Base-by-base conservation (phyloP, 1,284 basidiomycete species). In the Schizopora paradoxa region DNA sequence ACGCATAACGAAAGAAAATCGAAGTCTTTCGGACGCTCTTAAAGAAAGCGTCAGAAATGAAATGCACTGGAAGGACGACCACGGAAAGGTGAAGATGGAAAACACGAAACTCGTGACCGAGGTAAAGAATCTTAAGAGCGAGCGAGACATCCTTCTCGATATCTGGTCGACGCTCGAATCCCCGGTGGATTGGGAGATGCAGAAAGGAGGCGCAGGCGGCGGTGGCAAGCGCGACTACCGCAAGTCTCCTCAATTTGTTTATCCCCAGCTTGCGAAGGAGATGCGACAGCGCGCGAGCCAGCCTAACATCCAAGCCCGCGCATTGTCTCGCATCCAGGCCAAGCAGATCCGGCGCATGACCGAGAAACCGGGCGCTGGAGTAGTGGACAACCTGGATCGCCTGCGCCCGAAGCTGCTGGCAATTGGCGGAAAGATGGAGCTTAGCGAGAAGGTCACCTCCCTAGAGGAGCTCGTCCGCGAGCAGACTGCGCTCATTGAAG, bases 341-440 rank as follows among this genome's bases (percentile, higher is more conserved):
- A 42, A 26, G 46, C 48, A 6, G 44, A 50, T 32, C 41, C 41
- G 7, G 36, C 33, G 23, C 41, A 43, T 11, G 27, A n/a, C 13
- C 13, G n/a, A n/a, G 7, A 43, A 43, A 31, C 3, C 34, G 1
- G 34, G 13, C 27, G 13, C 41, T 23, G 13, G 26, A 22, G n/a
- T 26, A n/a, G 21, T 46, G 7, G 48, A 50, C n/a, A 41, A 34
- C 25, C 32, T 50, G 11, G 48, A 50, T 31, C 38, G 48, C 1
- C 34, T 50, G 22, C 23, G 48, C 8, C 48, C 43, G 6, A 46
- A 29, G 26, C 37, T 50, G 43, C 34, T 50, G 18, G 39, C 45
- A 28, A 33, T 50, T 5, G 46, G 48, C 23, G 48, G 48, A 29
- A 50, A 50, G n/a, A 50, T 50, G 48, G 48, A 50, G 23, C 27